Evolutionary conservation across 805 yeast genomes (phyloP).

Genomic region (Teunomyces cretensis): DNA sequence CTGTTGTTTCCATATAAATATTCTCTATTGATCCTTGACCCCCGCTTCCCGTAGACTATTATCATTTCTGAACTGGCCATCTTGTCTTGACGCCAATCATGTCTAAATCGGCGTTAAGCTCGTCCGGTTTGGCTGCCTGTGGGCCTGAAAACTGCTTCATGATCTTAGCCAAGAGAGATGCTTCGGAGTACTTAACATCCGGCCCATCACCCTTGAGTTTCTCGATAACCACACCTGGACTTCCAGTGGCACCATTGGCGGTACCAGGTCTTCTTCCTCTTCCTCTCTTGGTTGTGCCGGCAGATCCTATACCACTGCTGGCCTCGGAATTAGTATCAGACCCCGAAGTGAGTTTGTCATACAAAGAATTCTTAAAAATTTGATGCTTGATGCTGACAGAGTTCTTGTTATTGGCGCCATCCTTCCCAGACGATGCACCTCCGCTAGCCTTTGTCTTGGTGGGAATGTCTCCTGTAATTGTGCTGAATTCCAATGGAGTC

Average conservation of each 20-base stretch:
- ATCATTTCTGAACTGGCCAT: slow-evolving; percentile 28
- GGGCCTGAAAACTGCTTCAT: slow-evolving; percentile 45
- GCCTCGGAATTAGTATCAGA: slow-evolving; percentile 36
- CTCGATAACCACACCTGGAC: slow-evolving; percentile 1
- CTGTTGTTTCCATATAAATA: slow-evolving; percentile 4
- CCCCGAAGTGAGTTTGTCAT: slow-evolving; percentile 39
- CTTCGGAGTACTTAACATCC: slow-evolving; percentile 29
- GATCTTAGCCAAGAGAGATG: slow-evolving; percentile 39
- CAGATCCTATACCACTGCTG: slow-evolving; percentile 10
- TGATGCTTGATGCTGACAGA: slow-evolving; percentile 29
- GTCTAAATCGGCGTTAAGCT: slow-evolving; percentile 35
- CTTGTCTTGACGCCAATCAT: slow-evolving; percentile 34
- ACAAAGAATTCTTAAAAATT: slow-evolving; percentile 40
- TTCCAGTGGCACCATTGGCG: background rate
- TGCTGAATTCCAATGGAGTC: slow-evolving; percentile 35
- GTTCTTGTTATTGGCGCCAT: slow-evolving; percentile 15
- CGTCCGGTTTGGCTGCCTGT: slow-evolving; percentile 31
- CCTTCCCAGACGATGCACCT: slow-evolving; percentile 15
- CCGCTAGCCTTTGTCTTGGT: slow-evolving; percentile 19
- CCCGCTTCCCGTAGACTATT: background rate
- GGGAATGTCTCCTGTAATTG: slow-evolving; percentile 41
- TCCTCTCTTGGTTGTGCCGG: slow-evolving; percentile 26
- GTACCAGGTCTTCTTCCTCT: slow-evolving; percentile 39
- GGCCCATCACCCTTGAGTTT: slow-evolving; percentile 11
- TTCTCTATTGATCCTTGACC: background rate